Evolutionary conservation across 371 early-diverging fungal species (phyloP).

Genomic region (Fennellomyces sp.): DNA sequence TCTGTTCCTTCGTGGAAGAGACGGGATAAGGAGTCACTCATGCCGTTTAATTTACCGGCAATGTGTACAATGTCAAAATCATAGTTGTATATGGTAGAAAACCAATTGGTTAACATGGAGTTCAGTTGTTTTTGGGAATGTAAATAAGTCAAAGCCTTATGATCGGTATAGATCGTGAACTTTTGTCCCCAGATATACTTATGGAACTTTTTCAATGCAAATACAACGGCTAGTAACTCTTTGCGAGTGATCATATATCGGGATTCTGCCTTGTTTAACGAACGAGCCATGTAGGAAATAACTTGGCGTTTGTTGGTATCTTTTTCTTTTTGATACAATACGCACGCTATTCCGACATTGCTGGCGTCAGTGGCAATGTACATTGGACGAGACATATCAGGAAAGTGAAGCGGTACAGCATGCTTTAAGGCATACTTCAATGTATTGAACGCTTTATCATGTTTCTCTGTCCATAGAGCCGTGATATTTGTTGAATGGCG

Average conservation of each 20-base stretch:
- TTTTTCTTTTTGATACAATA: slow-evolving; percentile 22
- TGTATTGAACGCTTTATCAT: slow-evolving; percentile 8
- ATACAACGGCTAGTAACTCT: slow-evolving; percentile 20
- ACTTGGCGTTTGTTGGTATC: slow-evolving; percentile 1
- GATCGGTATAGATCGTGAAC: slow-evolving; percentile 23
- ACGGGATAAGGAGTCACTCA: slow-evolving; percentile 6
- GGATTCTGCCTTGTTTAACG: slow-evolving; percentile 3
- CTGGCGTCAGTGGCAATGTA: slow-evolving; percentile 46
- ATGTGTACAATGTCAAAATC: slow-evolving; percentile 13
- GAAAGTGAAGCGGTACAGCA: slow-evolving; percentile 12
- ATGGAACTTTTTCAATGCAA: slow-evolving; percentile 19
- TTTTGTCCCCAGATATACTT: slow-evolving; percentile 26
- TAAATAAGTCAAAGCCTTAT: slow-evolving; percentile 16
- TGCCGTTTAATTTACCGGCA: slow-evolving; percentile 8
- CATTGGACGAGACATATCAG: slow-evolving; percentile 28
- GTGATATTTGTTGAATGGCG: slow-evolving; percentile 3
- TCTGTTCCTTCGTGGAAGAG: background rate
- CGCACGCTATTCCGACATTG: slow-evolving; percentile 36
- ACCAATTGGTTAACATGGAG: slow-evolving; percentile 14
- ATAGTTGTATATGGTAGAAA: slow-evolving; percentile 6
- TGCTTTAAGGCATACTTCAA: slow-evolving; percentile 1
- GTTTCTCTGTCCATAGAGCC: background rate
- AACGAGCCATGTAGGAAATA: background rate
- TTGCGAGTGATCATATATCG: slow-evolving; percentile 4
- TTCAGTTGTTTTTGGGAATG: slow-evolving; percentile 10